These are phyloP conservation scores for Collybia sordida DNA, from an alignment of 768 basidiomycete species.

Conservation along the genomic window DNA sequence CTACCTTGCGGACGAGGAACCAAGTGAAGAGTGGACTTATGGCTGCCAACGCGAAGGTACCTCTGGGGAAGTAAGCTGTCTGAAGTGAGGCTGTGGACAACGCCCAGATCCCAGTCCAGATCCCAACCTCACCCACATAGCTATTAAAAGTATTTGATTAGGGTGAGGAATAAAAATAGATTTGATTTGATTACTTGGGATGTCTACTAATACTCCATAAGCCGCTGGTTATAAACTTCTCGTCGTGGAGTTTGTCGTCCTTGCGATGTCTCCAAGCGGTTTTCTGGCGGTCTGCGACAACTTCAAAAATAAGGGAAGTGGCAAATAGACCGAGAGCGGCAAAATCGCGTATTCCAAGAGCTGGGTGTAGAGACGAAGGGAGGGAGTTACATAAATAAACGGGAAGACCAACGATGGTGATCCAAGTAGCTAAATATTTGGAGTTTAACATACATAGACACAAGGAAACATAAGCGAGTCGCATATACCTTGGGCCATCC, in stretches of 20 bases:
- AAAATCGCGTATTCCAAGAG: conserved; percentile 55
- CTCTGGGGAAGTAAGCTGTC: conserved; percentile 41
- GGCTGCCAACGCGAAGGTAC: conserved; percentile 44
- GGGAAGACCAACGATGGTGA: conserved; percentile 65
- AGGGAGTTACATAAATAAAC: conserved; percentile 63
- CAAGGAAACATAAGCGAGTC: neutral
- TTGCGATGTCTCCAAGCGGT: conserved; percentile 57
- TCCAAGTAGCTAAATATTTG: conserved; percentile 55
- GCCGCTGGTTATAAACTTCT: conserved; percentile 67
- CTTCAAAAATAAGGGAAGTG: conserved; percentile 59
- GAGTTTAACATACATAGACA: neutral
- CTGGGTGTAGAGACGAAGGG: conserved; percentile 47
- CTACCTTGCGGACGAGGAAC: conserved; percentile 52
- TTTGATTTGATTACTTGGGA: conserved; percentile 57
- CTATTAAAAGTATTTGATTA: conserved; percentile 27
- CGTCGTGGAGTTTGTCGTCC: conserved; percentile 62
- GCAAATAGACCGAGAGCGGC: conserved; percentile 52
- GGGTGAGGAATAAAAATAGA: too few species aligned
- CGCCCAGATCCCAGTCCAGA: conserved; percentile 69
- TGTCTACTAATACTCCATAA: conserved; percentile 70
- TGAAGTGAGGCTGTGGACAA: conserved; percentile 51
- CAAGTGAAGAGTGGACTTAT: conserved; percentile 66
- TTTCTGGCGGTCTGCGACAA: conserved; percentile 67
- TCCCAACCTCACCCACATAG: conserved; percentile 70
- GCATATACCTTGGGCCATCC: conserved; percentile 57